Evolutionary conservation across 2,329 filamentous ascomycete genomes (phyloP).

Genomic region (Davidsoniella virescens): DNA sequence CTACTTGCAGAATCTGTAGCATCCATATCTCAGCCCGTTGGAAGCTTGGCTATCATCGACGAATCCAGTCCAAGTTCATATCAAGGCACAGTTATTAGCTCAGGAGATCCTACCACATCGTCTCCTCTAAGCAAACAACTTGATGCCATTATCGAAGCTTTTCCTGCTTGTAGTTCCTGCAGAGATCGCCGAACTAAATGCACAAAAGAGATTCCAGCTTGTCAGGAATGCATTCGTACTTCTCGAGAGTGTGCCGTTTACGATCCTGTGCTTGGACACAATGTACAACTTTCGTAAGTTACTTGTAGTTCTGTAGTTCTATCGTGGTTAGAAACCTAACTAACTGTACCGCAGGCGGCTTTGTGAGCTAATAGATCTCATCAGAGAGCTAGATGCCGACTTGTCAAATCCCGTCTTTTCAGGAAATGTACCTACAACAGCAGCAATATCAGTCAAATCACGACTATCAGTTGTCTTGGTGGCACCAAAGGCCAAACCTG

Average conservation of each 20-base stretch:
- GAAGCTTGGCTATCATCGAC: too few species aligned
- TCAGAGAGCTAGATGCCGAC: background rate
- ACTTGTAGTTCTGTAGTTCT: too few species aligned
- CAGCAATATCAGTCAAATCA: background rate
- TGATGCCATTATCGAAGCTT: background rate
- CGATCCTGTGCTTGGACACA: conserved; percentile 4
- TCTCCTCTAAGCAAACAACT: background rate
- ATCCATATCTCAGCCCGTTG: too few species aligned
- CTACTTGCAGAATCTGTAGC: too few species aligned
- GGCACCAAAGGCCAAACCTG: too few species aligned
- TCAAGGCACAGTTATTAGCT: too few species aligned
- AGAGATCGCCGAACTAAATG: conserved; percentile 13
- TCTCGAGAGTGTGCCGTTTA: conserved; percentile 6
- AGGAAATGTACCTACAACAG: background rate
- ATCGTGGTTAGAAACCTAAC: too few species aligned
- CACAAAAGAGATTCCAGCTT: conserved; percentile 11
- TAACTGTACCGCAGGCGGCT: too few species aligned
- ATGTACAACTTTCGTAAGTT: background rate
- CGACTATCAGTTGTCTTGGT: too few species aligned
- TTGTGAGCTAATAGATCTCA: background rate
- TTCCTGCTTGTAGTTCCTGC: conserved; percentile 13
- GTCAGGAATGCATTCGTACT: conserved; percentile 5
- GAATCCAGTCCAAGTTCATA: too few species aligned
- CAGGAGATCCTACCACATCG: too few species aligned
- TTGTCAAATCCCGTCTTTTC: background rate